A percentile compares a stretch with the other conserved stretches of the same genome.
Evolutionary conservation across 176 grass and related monocot species (phyloP).

Genomic region (Eleusine coracana): DNA sequence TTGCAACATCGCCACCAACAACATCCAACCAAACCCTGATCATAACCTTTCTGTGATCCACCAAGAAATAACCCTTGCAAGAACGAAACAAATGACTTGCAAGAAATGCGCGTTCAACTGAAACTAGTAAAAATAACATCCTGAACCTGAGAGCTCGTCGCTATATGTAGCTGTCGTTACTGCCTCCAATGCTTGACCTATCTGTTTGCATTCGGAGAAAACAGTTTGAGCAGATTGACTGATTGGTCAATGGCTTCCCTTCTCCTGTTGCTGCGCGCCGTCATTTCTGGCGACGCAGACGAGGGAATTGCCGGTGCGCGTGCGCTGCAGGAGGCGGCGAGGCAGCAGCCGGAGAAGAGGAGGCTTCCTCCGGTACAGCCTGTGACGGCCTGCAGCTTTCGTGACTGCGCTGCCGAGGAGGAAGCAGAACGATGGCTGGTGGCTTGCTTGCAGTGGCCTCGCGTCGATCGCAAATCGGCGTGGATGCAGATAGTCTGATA

Average conservation of each 20-base stretch:
- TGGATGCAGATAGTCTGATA: constrained; percentile 54
- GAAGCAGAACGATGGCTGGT: constrained; percentile 54
- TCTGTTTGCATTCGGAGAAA: background rate
- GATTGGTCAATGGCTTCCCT: constrained; percentile 61
- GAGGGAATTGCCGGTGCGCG: background rate
- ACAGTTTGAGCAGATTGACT: background rate
- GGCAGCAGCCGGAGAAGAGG: background rate
- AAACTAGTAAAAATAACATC: constrained; percentile 31
- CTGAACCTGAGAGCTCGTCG: background rate
- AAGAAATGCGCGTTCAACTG: constrained; percentile 50
- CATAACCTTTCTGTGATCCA: constrained; percentile 46
- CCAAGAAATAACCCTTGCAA: constrained; percentile 24
- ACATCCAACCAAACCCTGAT: constrained; percentile 12
- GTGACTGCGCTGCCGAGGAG: background rate
- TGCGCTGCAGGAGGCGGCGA: background rate
- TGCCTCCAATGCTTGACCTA: background rate
- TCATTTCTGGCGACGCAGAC: constrained; percentile 11
- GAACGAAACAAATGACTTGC: constrained; percentile 36
- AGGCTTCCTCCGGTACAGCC: background rate
- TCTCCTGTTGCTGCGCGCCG: constrained; percentile 58
- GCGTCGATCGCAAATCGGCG: constrained; percentile 30
- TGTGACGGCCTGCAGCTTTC: background rate
- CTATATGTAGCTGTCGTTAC: constrained; percentile 36
- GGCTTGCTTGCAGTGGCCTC: constrained; percentile 49
- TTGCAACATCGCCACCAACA: constrained; percentile 15